phyloP scores from a whole-genome alignment of 768 basidiomycete species.

The Epithele typhae region DNA sequence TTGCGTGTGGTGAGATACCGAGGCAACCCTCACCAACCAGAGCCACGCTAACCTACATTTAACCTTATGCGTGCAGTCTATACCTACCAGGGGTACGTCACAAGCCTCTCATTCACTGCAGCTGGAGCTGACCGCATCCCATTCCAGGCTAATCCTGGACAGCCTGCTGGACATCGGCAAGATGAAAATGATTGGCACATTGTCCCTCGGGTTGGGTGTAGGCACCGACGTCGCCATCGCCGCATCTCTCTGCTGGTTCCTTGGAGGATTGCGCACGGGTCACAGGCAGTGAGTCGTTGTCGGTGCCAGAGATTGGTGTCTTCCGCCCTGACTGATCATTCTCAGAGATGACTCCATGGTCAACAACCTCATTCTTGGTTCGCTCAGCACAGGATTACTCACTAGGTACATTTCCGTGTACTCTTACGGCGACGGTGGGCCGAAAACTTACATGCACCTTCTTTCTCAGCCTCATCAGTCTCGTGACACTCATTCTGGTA shows the following conservation, averaged over 20 bases:
- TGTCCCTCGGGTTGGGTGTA: slow-evolving; percentile 47
- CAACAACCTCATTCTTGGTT: slow-evolving; percentile 52
- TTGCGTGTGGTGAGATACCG: slow-evolving; percentile 36
- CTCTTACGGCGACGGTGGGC: too few species aligned
- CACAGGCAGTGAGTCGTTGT: slow-evolving; percentile 33
- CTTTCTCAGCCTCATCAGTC: slow-evolving; percentile 37
- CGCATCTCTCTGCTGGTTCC: slow-evolving; percentile 46
- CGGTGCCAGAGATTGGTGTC: too few species aligned
- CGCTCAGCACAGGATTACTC: slow-evolving; percentile 56
- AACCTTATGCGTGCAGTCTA: too few species aligned
- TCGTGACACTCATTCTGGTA: slow-evolving; percentile 55
- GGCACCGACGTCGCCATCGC: slow-evolving; percentile 50
- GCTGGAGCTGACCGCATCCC: too few species aligned
- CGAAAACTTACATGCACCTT: not conserved
- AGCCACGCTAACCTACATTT: too few species aligned
- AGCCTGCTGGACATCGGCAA: slow-evolving; percentile 37
- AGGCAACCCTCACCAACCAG: too few species aligned
- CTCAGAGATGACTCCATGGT: slow-evolving; percentile 57
- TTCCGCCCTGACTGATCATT: too few species aligned
- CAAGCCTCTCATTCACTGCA: not conserved
- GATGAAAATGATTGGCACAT: slow-evolving; percentile 45
- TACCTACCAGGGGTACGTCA: slow-evolving; percentile 41
- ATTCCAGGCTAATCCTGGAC: slow-evolving; percentile 18
- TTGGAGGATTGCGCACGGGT: slow-evolving; percentile 50
- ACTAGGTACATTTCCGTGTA: slow-evolving; percentile 41